phyloP scores from a whole-genome alignment of 2,329 filamentous ascomycete genomes.

The Aspergillus sojae region DNA sequence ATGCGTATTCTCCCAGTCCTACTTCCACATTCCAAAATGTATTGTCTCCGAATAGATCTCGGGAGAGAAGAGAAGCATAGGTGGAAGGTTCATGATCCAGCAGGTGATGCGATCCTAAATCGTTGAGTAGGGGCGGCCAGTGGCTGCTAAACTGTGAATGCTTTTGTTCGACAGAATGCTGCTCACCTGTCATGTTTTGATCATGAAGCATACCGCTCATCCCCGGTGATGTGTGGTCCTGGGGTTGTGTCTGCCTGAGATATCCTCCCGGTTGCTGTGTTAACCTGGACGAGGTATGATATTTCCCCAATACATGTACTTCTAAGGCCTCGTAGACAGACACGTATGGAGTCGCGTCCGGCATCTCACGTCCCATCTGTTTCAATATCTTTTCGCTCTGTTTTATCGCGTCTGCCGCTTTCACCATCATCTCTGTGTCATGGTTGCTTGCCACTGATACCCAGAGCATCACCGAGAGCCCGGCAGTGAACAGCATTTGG shows the following conservation, averaged over 20 bases:
- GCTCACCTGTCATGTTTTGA: neutral
- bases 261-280: neutral
- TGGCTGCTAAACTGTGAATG: neutral
- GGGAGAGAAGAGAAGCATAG: neutral
- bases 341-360: neutral
- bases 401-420: neutral
- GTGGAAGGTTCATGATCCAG: neutral
- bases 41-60: neutral
- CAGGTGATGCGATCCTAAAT: neutral
- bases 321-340: neutral
- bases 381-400: neutral
- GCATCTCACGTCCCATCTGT: neutral
- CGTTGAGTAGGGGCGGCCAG: neutral
- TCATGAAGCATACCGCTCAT: neutral
- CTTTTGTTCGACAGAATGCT: neutral
- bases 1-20: neutral
- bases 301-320: neutral
- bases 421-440: neutral
- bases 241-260: neutral
- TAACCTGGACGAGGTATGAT: neutral
- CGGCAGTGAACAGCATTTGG: constrained; percentile 52
- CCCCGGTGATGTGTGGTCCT: no score
- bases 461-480: constrained; percentile 41
- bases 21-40: neutral
- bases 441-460: constrained; percentile 19